Evolutionary conservation across 768 basidiomycete species (phyloP).

Genomic region (Phylloporus rhodoxanthus): DNA sequence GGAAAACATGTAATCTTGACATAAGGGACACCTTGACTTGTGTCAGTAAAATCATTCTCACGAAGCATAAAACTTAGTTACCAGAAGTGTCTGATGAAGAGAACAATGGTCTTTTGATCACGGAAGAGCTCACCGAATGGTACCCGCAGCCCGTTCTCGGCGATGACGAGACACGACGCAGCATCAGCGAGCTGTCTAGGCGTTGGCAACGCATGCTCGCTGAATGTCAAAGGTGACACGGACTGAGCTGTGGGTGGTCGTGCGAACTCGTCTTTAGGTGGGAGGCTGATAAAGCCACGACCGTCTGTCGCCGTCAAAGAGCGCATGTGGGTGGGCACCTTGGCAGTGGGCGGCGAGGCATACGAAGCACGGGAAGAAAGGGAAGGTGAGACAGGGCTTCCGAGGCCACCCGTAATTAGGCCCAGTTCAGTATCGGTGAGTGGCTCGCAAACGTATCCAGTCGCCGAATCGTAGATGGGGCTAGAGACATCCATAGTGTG

Average conservation of each 20-base stretch:
- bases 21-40: conserved; percentile 59
- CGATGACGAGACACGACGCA: conserved; percentile 55
- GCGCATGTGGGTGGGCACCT: conserved; percentile 17
- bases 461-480: conserved; percentile 19
- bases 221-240: conserved; percentile 20
- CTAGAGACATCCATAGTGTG: conserved; percentile 29
- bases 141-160: conserved; percentile 59
- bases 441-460: conserved; percentile 25
- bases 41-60: conserved; percentile 5
- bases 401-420: conserved; percentile 1
- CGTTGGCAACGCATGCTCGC: conserved; percentile 49
- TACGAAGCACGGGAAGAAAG: conserved; percentile 10
- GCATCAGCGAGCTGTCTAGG: conserved; percentile 54
- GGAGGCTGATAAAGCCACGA: conserved; percentile 1
- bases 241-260: conserved; percentile 17
- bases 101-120: conserved; percentile 55
- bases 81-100: conserved; percentile 90
- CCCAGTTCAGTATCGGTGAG: conserved; percentile 29
- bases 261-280: conserved; percentile 4
- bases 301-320: conserved; percentile 20
- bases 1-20: conserved; percentile 83
- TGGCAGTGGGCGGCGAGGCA: conserved; percentile 4
- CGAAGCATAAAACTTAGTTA: conserved; percentile 17
- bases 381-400: conserved; percentile 12
- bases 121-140: conserved; percentile 65